Base-by-base conservation (phyloP, 208 protist genomes). In the Leishmania braziliensis region DNA sequence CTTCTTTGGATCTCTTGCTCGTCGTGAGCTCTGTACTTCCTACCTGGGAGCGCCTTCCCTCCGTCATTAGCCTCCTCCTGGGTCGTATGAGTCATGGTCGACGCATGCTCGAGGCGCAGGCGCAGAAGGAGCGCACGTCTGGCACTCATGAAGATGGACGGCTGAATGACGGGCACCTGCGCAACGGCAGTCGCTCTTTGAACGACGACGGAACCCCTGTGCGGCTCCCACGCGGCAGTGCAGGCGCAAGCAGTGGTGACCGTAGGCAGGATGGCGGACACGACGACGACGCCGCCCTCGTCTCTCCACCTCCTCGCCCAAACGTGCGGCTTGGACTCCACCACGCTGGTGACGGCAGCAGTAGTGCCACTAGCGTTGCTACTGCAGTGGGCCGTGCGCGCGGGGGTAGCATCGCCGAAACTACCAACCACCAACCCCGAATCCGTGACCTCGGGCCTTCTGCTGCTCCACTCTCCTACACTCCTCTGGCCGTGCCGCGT, bases 41-140 rank as follows among this genome's bases (percentile, higher is more conserved):
- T n/a, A 63, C 68, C 68, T 46, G 18, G 39, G 39, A 56, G 70
- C 70, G 18, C 39, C 51, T 29, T 33, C 36, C n/a, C 54, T 50
- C 68, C 43, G n/a, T 43, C 43, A 26, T 23, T n/a, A 23, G n/a
- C n/a, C 39, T 16, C 26, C 72, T 63, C 48, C 48, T 51, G 16
- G 36, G 26, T 54, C n/a, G n/a, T 72, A 91, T 91, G 88, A 89
- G 84, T 58, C 83, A 86, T 83, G 77, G 86, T 6, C 81, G 72
- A n/a, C 83, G 86, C 16, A 91, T 91, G 88, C 86, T 91, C n/a
- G 86, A 89, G 80, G 88, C 88, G 43, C 85, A 91, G 77, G 81
- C 53, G 75, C 82, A 84, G 86, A 84, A 82, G 58, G 86, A 81
- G 66, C 78, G 78, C 14, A 70, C 75, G 65, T 84, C 80, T 69